Percentiles rank a stretch among this genome's conserved stretches.
Conservation (phyloP, 495 filamentous ascomycete genomes). For the Neurospora sp. region DNA sequence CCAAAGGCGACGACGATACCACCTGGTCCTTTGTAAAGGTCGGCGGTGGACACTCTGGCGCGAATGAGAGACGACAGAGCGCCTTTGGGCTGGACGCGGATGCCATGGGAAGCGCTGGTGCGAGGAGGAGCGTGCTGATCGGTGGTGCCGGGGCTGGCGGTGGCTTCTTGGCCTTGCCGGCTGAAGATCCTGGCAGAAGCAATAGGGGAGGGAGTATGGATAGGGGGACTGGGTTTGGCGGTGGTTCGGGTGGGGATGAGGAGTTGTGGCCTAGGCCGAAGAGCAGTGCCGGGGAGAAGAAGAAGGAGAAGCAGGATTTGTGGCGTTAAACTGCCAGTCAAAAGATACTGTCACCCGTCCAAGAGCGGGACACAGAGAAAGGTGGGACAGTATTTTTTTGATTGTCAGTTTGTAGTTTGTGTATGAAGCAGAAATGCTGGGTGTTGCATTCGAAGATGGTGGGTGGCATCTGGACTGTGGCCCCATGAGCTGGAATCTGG, state of each 20-base stretch:
- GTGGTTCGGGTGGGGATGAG: conserved; percentile 17
- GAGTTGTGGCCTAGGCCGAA: conserved; percentile 31
- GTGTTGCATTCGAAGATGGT: neutral
- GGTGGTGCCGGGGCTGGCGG: conserved; percentile 73
- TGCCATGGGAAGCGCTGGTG: conserved; percentile 23
- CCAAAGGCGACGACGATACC: conserved; percentile 68
- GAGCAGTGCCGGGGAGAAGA: conserved; percentile 30
- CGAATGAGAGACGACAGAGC: conserved; percentile 32
- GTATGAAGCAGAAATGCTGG: neutral
- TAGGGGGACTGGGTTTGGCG: conserved; percentile 1
- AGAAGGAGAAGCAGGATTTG: conserved; percentile 33
- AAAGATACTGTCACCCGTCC: no score
- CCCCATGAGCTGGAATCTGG: neutral
- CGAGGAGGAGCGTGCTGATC: conserved; percentile 37
- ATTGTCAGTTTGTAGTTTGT: conserved; percentile 6
- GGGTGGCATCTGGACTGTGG: neutral
- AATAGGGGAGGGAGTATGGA: neutral
- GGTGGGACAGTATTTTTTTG: no score
- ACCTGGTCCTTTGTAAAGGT: conserved; percentile 68
- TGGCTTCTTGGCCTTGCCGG: conserved; percentile 72
- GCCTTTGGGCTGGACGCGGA: conserved; percentile 41
- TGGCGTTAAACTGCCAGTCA: conserved; percentile 19
- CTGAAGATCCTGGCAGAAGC: conserved; percentile 6
- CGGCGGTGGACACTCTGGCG: conserved; percentile 6
- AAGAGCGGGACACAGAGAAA: no score